Conservation (phyloP, 495 filamentous ascomycete genomes). For the Apiosordaria backusii region DNA sequence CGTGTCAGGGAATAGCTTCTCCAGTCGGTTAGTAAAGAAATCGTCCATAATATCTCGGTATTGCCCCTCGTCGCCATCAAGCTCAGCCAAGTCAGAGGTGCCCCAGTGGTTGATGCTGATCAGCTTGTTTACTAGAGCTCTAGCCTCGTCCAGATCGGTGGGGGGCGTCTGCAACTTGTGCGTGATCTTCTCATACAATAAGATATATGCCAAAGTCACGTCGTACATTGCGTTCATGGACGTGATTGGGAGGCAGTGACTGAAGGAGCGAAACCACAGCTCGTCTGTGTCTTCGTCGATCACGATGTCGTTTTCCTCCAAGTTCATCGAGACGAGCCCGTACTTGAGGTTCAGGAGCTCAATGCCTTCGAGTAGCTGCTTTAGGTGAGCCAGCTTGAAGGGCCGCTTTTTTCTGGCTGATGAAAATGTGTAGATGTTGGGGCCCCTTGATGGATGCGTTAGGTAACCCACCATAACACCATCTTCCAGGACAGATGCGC, state of each 20-base stretch:
- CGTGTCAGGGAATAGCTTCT: background rate
- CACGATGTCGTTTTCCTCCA: background rate
- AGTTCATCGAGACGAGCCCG: background rate
- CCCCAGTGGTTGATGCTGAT: no score
- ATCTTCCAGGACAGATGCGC: background rate
- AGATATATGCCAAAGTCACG: background rate
- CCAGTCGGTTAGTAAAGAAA: background rate
- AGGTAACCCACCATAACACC: background rate
- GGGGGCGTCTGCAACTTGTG: background rate
- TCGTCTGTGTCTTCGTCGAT: background rate
- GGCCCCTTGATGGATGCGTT: background rate
- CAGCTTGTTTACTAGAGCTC: background rate
- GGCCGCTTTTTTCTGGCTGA: no score
- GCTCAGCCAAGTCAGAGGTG: no score
- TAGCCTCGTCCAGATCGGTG: background rate
- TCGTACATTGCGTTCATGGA: background rate
- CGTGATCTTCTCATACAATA: background rate
- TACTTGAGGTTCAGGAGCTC: background rate
- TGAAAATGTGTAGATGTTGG: background rate
- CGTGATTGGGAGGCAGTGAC: background rate
- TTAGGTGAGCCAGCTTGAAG: background rate
- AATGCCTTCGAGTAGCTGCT: background rate
- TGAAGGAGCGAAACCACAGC: background rate
- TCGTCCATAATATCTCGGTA: background rate
- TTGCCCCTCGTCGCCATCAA: background rate